Conservation (phyloP, 31 red algal genomes). For the Odonthalia washingtoniensis region DNA sequence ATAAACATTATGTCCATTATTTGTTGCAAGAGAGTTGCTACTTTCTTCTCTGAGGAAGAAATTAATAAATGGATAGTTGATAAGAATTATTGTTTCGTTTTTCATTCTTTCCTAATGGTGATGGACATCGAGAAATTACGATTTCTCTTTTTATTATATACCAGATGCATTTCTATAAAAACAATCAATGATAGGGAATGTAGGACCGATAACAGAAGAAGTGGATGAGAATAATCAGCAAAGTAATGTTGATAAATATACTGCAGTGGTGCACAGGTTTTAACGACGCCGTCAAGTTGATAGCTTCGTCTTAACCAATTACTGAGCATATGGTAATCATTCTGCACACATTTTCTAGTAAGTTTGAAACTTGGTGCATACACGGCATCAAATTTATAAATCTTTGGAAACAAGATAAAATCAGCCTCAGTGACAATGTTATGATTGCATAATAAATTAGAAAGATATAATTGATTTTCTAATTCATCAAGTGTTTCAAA, state of each 20-base stretch:
- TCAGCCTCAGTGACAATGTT: slow-evolving; percentile 81
- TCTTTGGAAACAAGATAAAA: slow-evolving; percentile 88
- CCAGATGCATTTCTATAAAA: too few relatives aligned
- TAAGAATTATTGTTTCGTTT: too few relatives aligned
- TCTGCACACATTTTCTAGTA: slow-evolving; percentile 71
- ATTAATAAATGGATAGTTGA: too few relatives aligned
- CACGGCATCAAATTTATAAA: slow-evolving; percentile 86
- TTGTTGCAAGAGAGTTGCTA: too few relatives aligned
- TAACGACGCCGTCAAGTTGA: slow-evolving; percentile 68
- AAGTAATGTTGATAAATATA: slow-evolving; percentile 82
- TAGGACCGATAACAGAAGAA: slow-evolving; percentile 84
- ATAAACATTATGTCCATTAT: too few relatives aligned
- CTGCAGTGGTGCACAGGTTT: slow-evolving; percentile 76
- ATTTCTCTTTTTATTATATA: too few relatives aligned
- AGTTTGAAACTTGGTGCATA: slow-evolving; percentile 83
- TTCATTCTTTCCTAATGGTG: too few relatives aligned
- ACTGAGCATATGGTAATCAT: slow-evolving; percentile 75
- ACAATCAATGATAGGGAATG: slow-evolving; percentile 50
- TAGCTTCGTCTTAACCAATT: slow-evolving; percentile 86
- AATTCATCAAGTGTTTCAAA: slow-evolving; percentile 73
- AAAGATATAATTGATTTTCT: slow-evolving; percentile 55
- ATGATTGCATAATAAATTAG: slow-evolving; percentile 66
- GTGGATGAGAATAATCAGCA: slow-evolving; percentile 85
- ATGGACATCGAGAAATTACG: too few relatives aligned
- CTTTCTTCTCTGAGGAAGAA: too few relatives aligned